These are phyloP conservation scores for Candida caryicola DNA, from an alignment of 805 yeast genomes.

Conservation along the genomic window DNA sequence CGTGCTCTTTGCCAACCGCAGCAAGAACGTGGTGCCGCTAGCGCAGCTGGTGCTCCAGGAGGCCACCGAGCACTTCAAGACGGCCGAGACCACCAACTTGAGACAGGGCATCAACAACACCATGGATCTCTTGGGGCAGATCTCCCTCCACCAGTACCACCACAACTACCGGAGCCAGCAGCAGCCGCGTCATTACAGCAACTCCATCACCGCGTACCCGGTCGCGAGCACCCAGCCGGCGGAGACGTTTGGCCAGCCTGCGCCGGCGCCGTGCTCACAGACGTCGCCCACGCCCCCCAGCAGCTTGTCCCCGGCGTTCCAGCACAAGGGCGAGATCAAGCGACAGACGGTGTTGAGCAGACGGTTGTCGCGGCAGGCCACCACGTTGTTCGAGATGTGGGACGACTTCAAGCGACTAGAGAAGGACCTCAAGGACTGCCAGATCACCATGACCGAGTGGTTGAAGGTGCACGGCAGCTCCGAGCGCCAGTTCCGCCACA, in stretches of 20 bases:
- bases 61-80: slow-evolving; percentile 9
- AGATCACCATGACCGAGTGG: slow-evolving; percentile 29
- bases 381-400: slow-evolving; percentile 32
- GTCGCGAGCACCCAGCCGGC: slow-evolving; percentile 1
- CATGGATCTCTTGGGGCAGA: slow-evolving; percentile 16
- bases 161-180: not conserved
- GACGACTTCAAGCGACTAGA: slow-evolving; percentile 31
- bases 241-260: slow-evolving; percentile 1
- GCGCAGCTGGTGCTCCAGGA: slow-evolving; percentile 14
- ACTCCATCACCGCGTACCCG: slow-evolving; percentile 1
- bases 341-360: slow-evolving; percentile 20
- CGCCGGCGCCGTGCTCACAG: not conserved
- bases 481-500: slow-evolving; percentile 29
- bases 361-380: slow-evolving; percentile 27
- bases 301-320: not conserved
- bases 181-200: not conserved
- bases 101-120: slow-evolving; percentile 16
- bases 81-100: slow-evolving; percentile 9
- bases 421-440: slow-evolving; percentile 20
- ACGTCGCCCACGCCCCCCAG: not conserved
- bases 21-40: slow-evolving; percentile 12
- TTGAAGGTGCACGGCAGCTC: slow-evolving; percentile 28
- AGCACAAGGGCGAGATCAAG: slow-evolving; percentile 9
- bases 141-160: slow-evolving; percentile 7
- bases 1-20: slow-evolving; percentile 13